Percentiles rank a stretch among this genome's conserved stretches.
Conservation (phyloP, 2,329 filamentous ascomycete genomes). For the Penicillium sp. region DNA sequence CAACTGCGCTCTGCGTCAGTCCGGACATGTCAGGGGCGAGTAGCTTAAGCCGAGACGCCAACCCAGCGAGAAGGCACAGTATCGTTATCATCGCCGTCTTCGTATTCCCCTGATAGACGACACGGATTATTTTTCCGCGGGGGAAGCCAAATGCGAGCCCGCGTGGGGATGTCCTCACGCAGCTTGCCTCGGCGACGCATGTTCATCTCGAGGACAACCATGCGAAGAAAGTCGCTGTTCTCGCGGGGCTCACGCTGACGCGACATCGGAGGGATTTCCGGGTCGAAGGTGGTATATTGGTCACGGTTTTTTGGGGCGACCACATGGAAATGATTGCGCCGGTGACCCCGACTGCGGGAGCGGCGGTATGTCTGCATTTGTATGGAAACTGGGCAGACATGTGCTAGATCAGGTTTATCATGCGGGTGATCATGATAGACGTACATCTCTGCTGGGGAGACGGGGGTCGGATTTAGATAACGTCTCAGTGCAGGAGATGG, state of each 20-base stretch:
- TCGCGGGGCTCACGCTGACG: conserved; percentile 67
- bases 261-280: conserved; percentile 47
- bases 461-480: conserved; percentile 62
- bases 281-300: conserved; percentile 39
- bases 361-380: conserved; percentile 65
- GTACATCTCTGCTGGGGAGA: conserved; percentile 51
- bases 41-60: conserved; percentile 21
- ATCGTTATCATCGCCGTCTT: conserved; percentile 27
- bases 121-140: conserved; percentile 49
- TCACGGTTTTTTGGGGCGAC: conserved; percentile 49
- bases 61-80: conserved; percentile 27
- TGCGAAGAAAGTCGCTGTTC: conserved; percentile 66
- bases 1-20: conserved; percentile 20
- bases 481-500: conserved; percentile 62
- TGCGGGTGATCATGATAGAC: conserved; percentile 48
- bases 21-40: not conserved
- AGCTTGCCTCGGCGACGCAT: conserved; percentile 68
- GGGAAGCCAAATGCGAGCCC: conserved; percentile 64
- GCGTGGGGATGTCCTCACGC: conserved; percentile 57
- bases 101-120: conserved; percentile 25
- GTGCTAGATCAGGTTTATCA: conserved; percentile 32
- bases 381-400: conserved; percentile 57
- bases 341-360: conserved; percentile 35
- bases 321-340: conserved; percentile 40
- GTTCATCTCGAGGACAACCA: conserved; percentile 70